Evolutionary conservation across 2,329 filamentous ascomycete genomes (phyloP).

Genomic region (Cladobotryum protrusum): DNA sequence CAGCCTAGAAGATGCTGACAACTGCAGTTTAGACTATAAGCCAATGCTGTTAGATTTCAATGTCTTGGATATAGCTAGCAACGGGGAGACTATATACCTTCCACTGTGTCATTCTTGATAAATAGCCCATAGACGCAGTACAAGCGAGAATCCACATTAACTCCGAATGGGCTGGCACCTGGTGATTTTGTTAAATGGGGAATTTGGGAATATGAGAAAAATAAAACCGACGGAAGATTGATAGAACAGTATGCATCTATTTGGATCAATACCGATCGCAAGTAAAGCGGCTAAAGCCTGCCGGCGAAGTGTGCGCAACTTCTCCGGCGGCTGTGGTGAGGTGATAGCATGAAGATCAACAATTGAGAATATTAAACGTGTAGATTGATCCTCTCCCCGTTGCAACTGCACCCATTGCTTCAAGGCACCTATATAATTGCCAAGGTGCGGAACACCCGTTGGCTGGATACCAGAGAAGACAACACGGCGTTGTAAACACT

Average conservation of each 20-base stretch:
- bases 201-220: not conserved
- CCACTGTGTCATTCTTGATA: constrained; percentile 99
- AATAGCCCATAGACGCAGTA: constrained; percentile 82
- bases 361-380: constrained; percentile 73
- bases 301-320: constrained; percentile 58
- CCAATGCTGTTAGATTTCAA: not conserved
- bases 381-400: constrained; percentile 44
- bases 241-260: constrained; percentile 72
- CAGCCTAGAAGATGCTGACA: constrained; percentile 52
- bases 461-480: constrained; percentile 98
- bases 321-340: constrained; percentile 56
- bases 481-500: constrained; percentile 31
- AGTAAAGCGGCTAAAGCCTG: constrained; percentile 75
- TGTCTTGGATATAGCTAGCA: not conserved
- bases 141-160: constrained; percentile 97
- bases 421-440: constrained; percentile 90
- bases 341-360: constrained; percentile 96
- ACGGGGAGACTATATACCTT: constrained; percentile 52
- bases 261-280: constrained; percentile 75
- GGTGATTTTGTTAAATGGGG: not conserved
- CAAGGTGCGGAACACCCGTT: constrained; percentile 86
- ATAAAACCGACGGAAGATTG: constrained; percentile 62
- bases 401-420: constrained; percentile 82
- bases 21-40: constrained; percentile 50
- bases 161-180: constrained; percentile 76